Evolutionary conservation across 257 asterid genomes (phyloP), one percentile per base, ranked within the genome.

Genomic region (Cruciata laevipes): DNA sequence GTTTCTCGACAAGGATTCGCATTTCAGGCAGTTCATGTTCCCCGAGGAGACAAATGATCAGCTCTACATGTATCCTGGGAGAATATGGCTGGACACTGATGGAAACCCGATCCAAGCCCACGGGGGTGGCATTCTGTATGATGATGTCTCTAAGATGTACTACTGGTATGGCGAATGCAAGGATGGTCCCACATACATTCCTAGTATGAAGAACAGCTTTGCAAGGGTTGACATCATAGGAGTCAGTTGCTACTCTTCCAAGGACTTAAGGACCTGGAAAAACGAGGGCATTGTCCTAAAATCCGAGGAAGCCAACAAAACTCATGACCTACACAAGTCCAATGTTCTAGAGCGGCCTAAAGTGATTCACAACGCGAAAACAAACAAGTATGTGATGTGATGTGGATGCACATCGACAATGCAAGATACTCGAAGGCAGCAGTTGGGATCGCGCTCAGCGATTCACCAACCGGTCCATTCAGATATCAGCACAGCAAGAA

Each of bases 161-260:
- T 86, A 80, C 47, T 89, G 96, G 96, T 89, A 89, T 38, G 95
- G 96, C 0, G 96, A 89, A 79, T 66, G 81, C 53, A 89, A 89
- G 67, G 31, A 79, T 7, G 95, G 90, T 20, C 82, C 80, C 0
- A 89, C 96, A 52, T 80, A 85, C 56, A 73, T 1, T 16, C 72
- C 83, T 1, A 57, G 8, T 0, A 68, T 13, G 11, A 37, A 31
- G 53, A 83, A 74, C 7, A 82, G 82, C 35, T 72, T 83, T 0
- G 78, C 95, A 0, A 85, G 95, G 3, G 89, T 87, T 24, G 95
- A 89, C 75, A 79, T 85, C 18, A 80, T 89, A 55, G 91, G 91
- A 6, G 88, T 87, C 52, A 71, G 87, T 44, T 87, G 91, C 63
- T 90, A 84, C 78, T 84, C 97, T 17, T 89, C 95, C 27, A 75